Conservation (phyloP, 805 yeast genomes). For the Myxozyma neotropica region DNA sequence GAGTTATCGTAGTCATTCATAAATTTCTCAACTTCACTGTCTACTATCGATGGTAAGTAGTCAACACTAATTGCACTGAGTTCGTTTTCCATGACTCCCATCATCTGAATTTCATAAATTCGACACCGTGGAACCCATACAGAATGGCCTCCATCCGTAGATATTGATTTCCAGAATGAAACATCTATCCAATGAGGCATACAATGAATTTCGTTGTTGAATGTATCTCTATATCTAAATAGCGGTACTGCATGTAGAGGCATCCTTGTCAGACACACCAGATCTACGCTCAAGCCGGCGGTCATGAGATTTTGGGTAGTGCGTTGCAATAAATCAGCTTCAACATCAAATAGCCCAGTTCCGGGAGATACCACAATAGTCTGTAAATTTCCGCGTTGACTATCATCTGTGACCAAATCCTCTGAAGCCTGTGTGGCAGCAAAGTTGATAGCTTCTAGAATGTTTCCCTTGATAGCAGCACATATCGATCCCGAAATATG, state of each 20-base stretch:
- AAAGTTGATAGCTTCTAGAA: slow-evolving; percentile 82
- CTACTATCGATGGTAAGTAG: slow-evolving; percentile 48
- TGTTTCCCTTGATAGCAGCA: slow-evolving; percentile 87
- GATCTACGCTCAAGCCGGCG: slow-evolving; percentile 83
- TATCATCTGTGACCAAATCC: slow-evolving; percentile 79
- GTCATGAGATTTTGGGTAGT: slow-evolving; percentile 76
- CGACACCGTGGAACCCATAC: slow-evolving; percentile 91
- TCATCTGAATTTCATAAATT: slow-evolving; percentile 95
- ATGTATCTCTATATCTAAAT: slow-evolving; percentile 56
- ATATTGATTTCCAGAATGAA: slow-evolving; percentile 70
- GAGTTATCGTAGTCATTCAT: slow-evolving; percentile 68
- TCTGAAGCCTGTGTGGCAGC: slow-evolving; percentile 77
- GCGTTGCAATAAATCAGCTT: slow-evolving; percentile 69
- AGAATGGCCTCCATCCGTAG: slow-evolving; percentile 48
- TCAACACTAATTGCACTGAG: slow-evolving; percentile 67
- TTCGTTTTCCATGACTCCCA: slow-evolving; percentile 96
- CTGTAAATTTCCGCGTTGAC: slow-evolving; percentile 89
- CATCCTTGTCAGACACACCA: slow-evolving; percentile 84
- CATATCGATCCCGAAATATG: slow-evolving; percentile 63
- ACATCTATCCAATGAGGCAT: slow-evolving; percentile 96
- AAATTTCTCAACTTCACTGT: slow-evolving; percentile 51
- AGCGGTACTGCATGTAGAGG: slow-evolving; percentile 92
- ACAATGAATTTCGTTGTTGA: slow-evolving; percentile 52
- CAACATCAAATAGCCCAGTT: slow-evolving; percentile 90
- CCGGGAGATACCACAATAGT: slow-evolving; percentile 88